Base-by-base conservation (phyloP, 495 filamentous ascomycete species). In the Hypomontagnella monticulosa region DNA sequence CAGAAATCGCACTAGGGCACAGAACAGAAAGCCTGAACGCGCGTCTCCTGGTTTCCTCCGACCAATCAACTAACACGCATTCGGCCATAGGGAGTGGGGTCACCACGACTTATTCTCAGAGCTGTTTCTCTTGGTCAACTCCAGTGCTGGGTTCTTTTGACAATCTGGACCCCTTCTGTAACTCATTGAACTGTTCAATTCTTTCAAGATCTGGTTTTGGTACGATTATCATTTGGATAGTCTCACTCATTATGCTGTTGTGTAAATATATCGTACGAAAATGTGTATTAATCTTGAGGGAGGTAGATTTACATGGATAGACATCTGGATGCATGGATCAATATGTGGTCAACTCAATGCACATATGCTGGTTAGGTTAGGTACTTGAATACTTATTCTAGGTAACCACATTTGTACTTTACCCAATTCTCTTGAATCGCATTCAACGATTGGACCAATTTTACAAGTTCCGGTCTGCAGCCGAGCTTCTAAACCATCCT, bases 21-120 rank as follows among this genome's bases (percentile, higher is more conserved):
- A 69, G 56, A 64, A 64, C 60, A 64, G 66, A 69, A 55, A 46
- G 60, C 60, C 60, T 69, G 66, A 69, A 69, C 66, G 66, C 66
- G 66, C 66, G 66, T 69, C 66, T 69, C 40, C 60, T 32, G 33
- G 5, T n/a, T 14, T 14, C 14, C 1, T 52, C 46, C 15, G 8
- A 0, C 66, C 66, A 69, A 69, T 69, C 66, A 61, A 46, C 6
- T 69, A 69, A 60, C 38, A 64, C 19, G 34, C 4, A 61, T 61
- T 59, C 44, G 56, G 34, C 37, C 42, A 40, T 51, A 40, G 32
- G 11, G 38, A 57, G 66, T 69, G 66, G 66, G 50, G 66, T 52
- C 56, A 53, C 44, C 4, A 49, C 60, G 60, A 61, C 46, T 27
- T 61, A 46, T 44, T 51, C 42, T 59, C 49, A 53, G 54, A 62